Percentiles rank a stretch among this genome's conserved stretches.
Evolutionary conservation across 768 basidiomycete species (phyloP).

Genomic region (Tubosaeta brunneosetosa): DNA sequence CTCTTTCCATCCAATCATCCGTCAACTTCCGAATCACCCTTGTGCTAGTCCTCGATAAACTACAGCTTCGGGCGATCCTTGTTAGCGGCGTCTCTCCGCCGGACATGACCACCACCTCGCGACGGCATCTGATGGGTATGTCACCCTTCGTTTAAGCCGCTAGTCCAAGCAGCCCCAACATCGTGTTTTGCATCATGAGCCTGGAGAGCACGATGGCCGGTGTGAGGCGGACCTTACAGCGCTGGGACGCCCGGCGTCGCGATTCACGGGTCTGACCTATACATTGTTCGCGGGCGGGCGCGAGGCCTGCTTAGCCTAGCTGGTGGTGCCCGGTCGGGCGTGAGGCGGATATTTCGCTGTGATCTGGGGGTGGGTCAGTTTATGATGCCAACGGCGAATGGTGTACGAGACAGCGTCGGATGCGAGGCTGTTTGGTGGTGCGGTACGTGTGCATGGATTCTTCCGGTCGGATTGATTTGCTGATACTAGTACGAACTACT

Average conservation of each 20-base stretch:
- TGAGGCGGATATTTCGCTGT: neutral
- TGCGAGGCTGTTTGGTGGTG: neutral
- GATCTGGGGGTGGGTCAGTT: neutral
- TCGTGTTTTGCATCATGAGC: neutral
- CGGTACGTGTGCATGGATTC: neutral
- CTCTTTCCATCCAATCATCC: no score
- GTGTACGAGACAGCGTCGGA: neutral
- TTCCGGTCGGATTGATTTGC: neutral
- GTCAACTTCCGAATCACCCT: neutral
- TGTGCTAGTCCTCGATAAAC: neutral
- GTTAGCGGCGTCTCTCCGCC: neutral
- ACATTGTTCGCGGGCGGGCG: neutral
- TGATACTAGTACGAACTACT: neutral
- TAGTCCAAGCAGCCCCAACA: neutral
- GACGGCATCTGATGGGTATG: neutral
- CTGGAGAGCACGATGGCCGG: neutral
- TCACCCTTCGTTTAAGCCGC: neutral
- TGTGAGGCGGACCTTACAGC: neutral
- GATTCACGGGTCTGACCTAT: neutral
- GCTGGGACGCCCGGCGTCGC: neutral
- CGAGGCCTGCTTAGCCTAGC: neutral
- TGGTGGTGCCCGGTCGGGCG: neutral
- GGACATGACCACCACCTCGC: neutral
- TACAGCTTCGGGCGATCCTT: neutral
- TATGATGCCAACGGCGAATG: neutral